Evolutionary conservation across 306 rosid genomes (phyloP).

Genomic region (Astragalus membranaceus): DNA sequence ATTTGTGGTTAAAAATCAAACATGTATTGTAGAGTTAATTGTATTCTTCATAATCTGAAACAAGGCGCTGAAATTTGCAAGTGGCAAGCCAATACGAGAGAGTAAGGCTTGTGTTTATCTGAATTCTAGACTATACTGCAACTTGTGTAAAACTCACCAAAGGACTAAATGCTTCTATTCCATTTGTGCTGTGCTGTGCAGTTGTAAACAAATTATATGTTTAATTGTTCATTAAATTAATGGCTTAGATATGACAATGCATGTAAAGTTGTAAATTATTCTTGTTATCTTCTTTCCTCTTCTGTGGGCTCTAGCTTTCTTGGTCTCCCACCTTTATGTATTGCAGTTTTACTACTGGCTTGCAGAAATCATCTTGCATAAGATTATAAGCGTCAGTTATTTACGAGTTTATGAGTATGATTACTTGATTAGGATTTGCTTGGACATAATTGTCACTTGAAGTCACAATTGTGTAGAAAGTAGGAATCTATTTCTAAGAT

Average conservation of each 20-base stretch:
- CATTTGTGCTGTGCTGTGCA: background rate
- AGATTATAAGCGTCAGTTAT: background rate
- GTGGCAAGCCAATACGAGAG: background rate
- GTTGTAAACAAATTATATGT: background rate
- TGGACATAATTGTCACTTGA: background rate
- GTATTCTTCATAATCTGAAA: background rate
- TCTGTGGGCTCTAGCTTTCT: background rate
- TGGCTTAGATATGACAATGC: background rate
- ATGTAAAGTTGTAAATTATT: background rate
- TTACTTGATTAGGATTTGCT: background rate
- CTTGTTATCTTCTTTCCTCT: background rate
- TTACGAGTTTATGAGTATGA: background rate
- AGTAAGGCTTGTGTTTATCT: background rate
- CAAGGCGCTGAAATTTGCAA: background rate
- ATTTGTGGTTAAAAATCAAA: background rate
- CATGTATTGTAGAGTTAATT: background rate
- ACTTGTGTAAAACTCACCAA: background rate
- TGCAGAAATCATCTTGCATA: background rate
- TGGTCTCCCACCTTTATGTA: background rate
- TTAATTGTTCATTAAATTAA: background rate
- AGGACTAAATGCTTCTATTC: background rate
- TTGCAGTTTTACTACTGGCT: conserved; percentile 2
- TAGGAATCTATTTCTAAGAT: background rate
- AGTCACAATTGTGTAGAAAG: background rate
- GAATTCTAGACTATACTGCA: background rate